Base-by-base conservation (phyloP, 2,329 filamentous ascomycete species). In the Amauroascus verrucosus region DNA sequence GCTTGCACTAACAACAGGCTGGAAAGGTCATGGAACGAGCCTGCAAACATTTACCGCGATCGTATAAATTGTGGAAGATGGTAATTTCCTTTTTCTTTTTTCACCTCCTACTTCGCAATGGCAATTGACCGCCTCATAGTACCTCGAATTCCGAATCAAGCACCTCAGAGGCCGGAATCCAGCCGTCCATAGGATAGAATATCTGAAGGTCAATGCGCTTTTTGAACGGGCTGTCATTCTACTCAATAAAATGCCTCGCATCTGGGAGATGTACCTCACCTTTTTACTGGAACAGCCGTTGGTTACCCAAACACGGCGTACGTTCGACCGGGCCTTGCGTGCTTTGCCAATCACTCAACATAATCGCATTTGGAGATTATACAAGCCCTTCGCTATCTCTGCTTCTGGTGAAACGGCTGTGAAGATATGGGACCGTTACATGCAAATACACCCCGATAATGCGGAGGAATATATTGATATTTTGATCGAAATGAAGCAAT, bases 1-100 rank as follows among this genome's bases (percentile, higher is more conserved):
- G 16, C 8, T 45, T 35, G 18, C n/a, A 45, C 46, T 49, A 55
- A 45, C 8, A 20, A 50, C 37, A 7, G 48, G 28, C 20, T 24
- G 16, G 30, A 33, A 52, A 75, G 72, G 79, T 89, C 35, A 85
- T 97, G 74, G 93, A 97, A 72, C 82, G 93, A 65, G 91, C 93
- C 54, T 96, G 91, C 70, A 77, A 81, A 58, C 86, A 94, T 63
- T 79, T 98, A 44, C 93, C 93, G 48, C 82, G 93, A 61, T 97
- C 91, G 26, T 98, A 95, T 75, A 98, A 98, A 74, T 77, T 98
- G 47, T 98, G 93, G 93, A 97, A 95, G 73, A 83, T 95, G 81
- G 84, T 88, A 72, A 38, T 18, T 24, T 6, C 5, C 41, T 2
- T 30, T 26, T 16, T 6, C 16, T 26, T 16, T 6, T 14, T 40